These are phyloP conservation scores for Paraurostyla sp. DNA, from an alignment of 73 alveolate species.

Conservation along the genomic window DNA sequence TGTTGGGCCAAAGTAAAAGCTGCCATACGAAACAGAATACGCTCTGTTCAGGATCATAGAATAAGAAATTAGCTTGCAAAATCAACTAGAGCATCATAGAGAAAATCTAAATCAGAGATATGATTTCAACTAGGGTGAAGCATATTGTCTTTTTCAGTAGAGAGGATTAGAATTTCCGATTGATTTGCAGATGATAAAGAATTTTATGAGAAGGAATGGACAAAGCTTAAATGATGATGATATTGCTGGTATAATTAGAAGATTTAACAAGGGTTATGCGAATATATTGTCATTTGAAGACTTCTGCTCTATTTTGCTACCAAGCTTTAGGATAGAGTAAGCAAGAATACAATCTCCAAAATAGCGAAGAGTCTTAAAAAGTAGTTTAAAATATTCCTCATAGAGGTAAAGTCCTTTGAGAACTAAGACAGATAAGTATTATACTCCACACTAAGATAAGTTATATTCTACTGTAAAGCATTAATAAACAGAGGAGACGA, in stretches of 20 bases:
- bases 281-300: background rate
- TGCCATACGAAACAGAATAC: slow-evolving; percentile 4
- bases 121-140: slow-evolving; percentile 44
- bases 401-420: background rate
- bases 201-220: slow-evolving; percentile 20
- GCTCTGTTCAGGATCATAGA: background rate
- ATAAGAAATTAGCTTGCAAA: background rate
- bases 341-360: no score
- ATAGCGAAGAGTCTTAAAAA: no score
- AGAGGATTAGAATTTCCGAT: background rate
- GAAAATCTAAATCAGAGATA: background rate
- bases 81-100: background rate
- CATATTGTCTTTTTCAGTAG: background rate
- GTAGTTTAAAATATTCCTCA: no score
- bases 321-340: no score
- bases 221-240: background rate
- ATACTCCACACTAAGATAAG: background rate
- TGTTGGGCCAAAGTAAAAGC: background rate
- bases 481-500: background rate
- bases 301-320: background rate
- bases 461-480: background rate
- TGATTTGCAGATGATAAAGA: background rate
- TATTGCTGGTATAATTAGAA: background rate
- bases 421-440: background rate
- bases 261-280: background rate